These are phyloP conservation scores for Zygnema circumcarinatum DNA, from an alignment of 139 green algal genomes.

Conservation along the genomic window DNA sequence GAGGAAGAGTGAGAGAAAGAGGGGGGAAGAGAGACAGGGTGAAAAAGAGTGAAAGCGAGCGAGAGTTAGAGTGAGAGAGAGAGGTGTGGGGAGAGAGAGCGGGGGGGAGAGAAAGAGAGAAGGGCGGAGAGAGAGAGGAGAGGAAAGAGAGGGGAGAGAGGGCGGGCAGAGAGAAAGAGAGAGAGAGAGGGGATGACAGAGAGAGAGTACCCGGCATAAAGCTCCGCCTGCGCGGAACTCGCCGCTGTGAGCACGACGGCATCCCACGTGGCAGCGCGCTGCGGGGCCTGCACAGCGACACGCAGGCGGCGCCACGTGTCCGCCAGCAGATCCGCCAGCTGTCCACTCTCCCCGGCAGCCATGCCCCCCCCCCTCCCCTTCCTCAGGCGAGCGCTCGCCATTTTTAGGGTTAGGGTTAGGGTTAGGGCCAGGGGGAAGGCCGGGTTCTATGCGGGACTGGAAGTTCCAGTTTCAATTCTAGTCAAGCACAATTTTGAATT, in stretches of 20 bases:
- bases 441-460: too few species aligned
- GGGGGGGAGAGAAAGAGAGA: too few species aligned
- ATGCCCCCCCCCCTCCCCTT: too few species aligned
- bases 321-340: neutral
- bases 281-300: neutral
- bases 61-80: too few species aligned
- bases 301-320: neutral
- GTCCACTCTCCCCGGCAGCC: neutral
- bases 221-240: slow-evolving; percentile 33
- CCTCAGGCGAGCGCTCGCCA: neutral
- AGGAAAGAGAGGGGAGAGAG: too few species aligned
- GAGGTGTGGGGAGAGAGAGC: too few species aligned
- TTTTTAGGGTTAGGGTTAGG: neutral
- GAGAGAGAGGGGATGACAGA: too few species aligned
- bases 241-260: slow-evolving; percentile 60
- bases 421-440: neutral
- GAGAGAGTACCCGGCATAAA: slow-evolving; percentile 37
- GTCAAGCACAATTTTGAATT: too few species aligned
- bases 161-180: neutral
- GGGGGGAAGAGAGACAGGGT: neutral
- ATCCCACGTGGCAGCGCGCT: slow-evolving; percentile 52
- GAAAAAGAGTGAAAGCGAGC: too few species aligned
- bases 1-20: neutral
- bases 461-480: too few species aligned
- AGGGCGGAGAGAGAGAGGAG: too few species aligned